Evolutionary conservation across 805 yeast species (phyloP).

Genomic region (Priceomyces castillae): DNA sequence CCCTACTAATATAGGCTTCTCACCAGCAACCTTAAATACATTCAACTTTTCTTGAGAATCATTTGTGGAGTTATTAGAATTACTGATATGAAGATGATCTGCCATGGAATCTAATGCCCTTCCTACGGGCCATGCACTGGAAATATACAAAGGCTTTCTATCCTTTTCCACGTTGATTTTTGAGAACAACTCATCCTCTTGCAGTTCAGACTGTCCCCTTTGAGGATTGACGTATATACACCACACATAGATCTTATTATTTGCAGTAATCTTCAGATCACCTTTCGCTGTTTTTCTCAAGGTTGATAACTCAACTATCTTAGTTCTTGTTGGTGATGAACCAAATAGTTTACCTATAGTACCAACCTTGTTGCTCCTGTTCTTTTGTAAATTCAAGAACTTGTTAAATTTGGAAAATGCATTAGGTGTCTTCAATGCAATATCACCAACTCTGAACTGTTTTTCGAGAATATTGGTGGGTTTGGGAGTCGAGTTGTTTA

Average conservation of each 20-base stretch:
- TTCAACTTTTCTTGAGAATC: slow-evolving; percentile 43
- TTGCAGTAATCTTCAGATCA: slow-evolving; percentile 39
- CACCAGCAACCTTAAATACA: slow-evolving; percentile 37
- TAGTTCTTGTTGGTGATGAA: neutral
- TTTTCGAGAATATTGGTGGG: slow-evolving; percentile 26
- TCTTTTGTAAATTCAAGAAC: slow-evolving; percentile 25
- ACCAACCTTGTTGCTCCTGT: slow-evolving; percentile 7
- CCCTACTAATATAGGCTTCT: slow-evolving; percentile 27
- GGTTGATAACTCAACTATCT: slow-evolving; percentile 25
- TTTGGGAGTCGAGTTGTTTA: slow-evolving; percentile 11
- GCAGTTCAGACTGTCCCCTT: slow-evolving; percentile 12
- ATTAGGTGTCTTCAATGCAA: slow-evolving; percentile 15
- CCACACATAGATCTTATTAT: slow-evolving; percentile 52
- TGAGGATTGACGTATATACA: slow-evolving; percentile 37
- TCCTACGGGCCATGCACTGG: slow-evolving; percentile 60
- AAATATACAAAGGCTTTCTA: slow-evolving; percentile 43
- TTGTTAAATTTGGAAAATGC: slow-evolving; percentile 28
- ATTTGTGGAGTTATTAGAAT: slow-evolving; percentile 47
- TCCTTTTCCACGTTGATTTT: slow-evolving; percentile 25
- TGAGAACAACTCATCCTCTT: slow-evolving; percentile 23
- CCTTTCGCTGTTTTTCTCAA: slow-evolving; percentile 52
- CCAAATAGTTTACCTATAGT: slow-evolving; percentile 8
- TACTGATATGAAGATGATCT: slow-evolving; percentile 44
- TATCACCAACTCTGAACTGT: slow-evolving; percentile 29
- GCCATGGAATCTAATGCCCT: slow-evolving; percentile 54